Base-by-base conservation (phyloP, 1,284 basidiomycete genomes). In the Schizophyllum amplum region DNA sequence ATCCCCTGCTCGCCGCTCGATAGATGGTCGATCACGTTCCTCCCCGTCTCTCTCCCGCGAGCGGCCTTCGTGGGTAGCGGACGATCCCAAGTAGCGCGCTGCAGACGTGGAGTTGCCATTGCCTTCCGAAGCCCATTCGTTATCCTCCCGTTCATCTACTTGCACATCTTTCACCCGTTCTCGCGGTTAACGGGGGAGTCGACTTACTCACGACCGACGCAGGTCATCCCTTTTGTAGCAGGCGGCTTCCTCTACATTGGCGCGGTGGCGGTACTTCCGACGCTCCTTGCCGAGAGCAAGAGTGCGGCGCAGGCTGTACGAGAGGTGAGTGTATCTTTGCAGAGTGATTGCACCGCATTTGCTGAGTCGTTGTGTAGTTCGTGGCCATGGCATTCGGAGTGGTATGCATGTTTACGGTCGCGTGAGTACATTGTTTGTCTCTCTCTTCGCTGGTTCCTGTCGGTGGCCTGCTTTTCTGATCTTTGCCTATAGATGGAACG, bases 201-300 rank as follows among this genome's bases (percentile, higher is more conserved):
- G n/a, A n/a, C n/a, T 57, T 59, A 48, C 52, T 48, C 7, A 55
- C 24, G 47, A 57, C 22, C 56, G 46, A 23, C 54, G 57, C 63
- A 90, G 87, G 87, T 94, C 58, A 94, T 94, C 63, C 92, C 92
- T 4, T 92, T 92, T 65, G 92, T 94, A 25, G 92, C 92, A 52
- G 92, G 92, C 65, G 92, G 92, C n/a, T 94, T 94, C 75, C 75
- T 94, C 67, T 94, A 94, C 72, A 94, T 94, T 64, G 92, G 91
- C 20, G 89, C 90, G 48, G 92, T 94, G 55, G 91, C 91, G 54
- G 92, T 94, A 56, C 75, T 94, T 61, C 92, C 92, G 64, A 90
- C 88, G 60, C 72, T 94, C 63, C 75, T 94, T 53, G 84, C 83
- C 59, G 92, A 94, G 67, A 93, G 90, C 72, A 89, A 87, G 69